These are phyloP conservation scores for Phytopythium litorale DNA, from an alignment of 352 stramenopile species.

Conservation along the genomic window DNA sequence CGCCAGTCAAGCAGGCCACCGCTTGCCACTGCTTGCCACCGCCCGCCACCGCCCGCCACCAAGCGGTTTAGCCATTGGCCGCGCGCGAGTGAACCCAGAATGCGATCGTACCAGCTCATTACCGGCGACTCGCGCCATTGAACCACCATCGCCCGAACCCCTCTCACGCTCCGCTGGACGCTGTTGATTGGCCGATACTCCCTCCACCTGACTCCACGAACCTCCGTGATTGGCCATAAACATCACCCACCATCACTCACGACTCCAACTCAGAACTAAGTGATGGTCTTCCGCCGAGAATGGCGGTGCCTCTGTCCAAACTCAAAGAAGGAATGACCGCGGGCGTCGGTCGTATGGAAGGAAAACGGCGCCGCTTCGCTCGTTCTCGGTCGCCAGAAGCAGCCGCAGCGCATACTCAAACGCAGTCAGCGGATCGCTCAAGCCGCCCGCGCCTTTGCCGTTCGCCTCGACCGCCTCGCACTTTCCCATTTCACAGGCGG, in stretches of 20 bases:
- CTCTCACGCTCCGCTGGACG: background rate
- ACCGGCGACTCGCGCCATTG: constrained; percentile 5
- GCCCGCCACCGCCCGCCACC: too few relatives aligned
- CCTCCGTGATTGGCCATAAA: background rate
- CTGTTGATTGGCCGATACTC: background rate
- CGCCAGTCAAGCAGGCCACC: too few relatives aligned
- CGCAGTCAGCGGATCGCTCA: background rate
- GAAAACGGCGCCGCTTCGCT: background rate
- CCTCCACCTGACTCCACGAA: background rate
- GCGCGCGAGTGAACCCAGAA: background rate
- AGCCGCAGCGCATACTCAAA: background rate
- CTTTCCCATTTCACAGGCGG: constrained; percentile 17
- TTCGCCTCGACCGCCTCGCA: background rate
- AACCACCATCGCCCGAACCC: background rate
- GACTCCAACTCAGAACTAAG: background rate
- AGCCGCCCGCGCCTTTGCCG: too few relatives aligned
- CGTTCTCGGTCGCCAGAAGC: background rate
- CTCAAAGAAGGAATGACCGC: background rate
- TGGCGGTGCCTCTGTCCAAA: background rate
- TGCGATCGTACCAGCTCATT: constrained; percentile 6
- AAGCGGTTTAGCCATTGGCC: constrained; percentile 1
- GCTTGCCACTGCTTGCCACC: too few relatives aligned
- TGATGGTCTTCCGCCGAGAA: background rate
- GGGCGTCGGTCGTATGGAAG: background rate
- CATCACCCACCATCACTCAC: background rate